Conservation (phyloP, 352 stramenopile species). For the Phytophthora constricta region DNA sequence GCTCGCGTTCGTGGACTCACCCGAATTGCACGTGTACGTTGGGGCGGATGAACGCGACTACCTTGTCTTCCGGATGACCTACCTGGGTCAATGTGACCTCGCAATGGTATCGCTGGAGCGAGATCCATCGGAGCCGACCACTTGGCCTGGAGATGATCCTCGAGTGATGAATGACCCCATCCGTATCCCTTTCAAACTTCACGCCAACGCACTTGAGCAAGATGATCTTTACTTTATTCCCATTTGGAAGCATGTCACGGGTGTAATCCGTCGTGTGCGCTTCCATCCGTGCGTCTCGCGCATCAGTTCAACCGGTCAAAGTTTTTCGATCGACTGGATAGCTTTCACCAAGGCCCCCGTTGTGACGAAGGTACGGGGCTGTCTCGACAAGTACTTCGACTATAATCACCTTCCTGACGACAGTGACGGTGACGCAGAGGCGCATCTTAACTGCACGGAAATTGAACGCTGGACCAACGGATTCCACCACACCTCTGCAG, state of each 20-base stretch:
- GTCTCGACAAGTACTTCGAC: constrained; percentile 78
- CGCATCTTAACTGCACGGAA: constrained; percentile 60
- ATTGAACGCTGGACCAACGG: constrained; percentile 49
- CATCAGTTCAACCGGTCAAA: constrained; percentile 50
- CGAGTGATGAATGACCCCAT: constrained; percentile 55
- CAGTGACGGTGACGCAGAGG: constrained; percentile 13
- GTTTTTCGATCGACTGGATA: constrained; percentile 76
- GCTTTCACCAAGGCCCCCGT: constrained; percentile 74
- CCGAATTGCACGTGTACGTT: constrained; percentile 61
- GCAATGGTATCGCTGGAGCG: constrained; percentile 64
- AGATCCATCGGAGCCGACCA: constrained; percentile 29
- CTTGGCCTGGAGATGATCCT: constrained; percentile 43
- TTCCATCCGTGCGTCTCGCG: constrained; percentile 60
- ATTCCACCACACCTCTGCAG: constrained; percentile 47
- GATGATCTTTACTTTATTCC: constrained; percentile 70
- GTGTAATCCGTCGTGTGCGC: constrained; percentile 63
- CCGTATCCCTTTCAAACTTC: constrained; percentile 60
- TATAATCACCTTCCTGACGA: constrained; percentile 12
- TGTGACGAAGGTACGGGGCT: constrained; percentile 78
- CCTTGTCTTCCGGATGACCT: constrained; percentile 70
- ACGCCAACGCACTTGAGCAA: constrained; percentile 21
- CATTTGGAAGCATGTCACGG: constrained; percentile 65
- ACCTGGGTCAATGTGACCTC: constrained; percentile 60
- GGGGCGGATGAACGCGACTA: constrained; percentile 51
- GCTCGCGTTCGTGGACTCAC: constrained; percentile 65